Percentiles rank a stretch among this genome's conserved stretches.
Conservation (phyloP, 2,329 filamentous ascomycete species). For the Cladosporium sp. region DNA sequence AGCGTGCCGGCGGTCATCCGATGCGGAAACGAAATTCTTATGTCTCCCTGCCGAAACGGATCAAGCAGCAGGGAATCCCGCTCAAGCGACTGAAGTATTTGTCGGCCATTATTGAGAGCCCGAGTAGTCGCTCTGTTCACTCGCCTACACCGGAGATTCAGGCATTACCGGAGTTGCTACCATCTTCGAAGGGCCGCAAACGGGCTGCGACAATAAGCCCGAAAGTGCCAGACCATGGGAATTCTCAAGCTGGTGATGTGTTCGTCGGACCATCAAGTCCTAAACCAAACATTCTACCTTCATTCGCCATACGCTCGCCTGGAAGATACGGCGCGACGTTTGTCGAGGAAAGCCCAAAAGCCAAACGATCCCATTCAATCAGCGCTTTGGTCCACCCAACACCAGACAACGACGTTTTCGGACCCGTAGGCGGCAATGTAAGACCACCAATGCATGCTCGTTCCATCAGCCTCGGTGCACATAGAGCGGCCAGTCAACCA, state of each 20-base stretch:
- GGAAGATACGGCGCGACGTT: conserved; percentile 22
- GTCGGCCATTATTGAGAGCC: conserved; percentile 39
- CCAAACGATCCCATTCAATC: conserved; percentile 26
- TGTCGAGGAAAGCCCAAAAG: conserved; percentile 17
- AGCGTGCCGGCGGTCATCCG: conserved; percentile 16
- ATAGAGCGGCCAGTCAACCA: conserved; percentile 14
- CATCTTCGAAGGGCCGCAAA: background rate
- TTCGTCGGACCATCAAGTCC: conserved; percentile 22
- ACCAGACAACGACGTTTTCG: conserved; percentile 18
- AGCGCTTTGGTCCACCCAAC: conserved; percentile 20
- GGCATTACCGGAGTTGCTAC: background rate
- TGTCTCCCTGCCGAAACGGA: conserved; percentile 21
- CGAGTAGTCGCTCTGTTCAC: conserved; percentile 22
- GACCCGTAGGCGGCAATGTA: background rate
- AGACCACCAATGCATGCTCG: conserved; percentile 25
- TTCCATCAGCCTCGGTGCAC: conserved; percentile 33
- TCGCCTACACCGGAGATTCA: conserved; percentile 16
- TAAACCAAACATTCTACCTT: conserved; percentile 23
- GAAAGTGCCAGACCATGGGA: no score
- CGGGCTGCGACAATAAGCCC: no score
- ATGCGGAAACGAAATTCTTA: conserved; percentile 19
- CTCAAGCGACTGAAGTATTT: conserved; percentile 27
- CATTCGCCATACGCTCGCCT: conserved; percentile 24
- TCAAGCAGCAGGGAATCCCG: conserved; percentile 19
- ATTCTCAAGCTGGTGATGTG: conserved; percentile 15